Conservation (phyloP, 257 asterid species). For the Lavandula angustifolia region DNA sequence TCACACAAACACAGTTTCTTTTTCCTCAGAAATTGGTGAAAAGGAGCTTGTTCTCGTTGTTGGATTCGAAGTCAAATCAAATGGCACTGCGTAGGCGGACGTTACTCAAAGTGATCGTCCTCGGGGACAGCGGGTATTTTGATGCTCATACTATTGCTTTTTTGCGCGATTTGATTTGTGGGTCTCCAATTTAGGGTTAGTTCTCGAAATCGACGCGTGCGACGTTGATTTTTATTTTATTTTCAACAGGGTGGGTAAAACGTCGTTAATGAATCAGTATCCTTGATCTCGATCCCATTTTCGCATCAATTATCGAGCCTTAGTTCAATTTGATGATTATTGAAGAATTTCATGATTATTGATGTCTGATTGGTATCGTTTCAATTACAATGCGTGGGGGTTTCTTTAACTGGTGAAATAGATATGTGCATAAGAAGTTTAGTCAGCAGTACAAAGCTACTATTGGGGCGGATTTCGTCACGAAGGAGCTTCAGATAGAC, state of each 20-base stretch:
- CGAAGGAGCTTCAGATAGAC: conserved; percentile 90
- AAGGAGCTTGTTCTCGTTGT: conserved; percentile 14
- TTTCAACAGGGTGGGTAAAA: conserved; percentile 86
- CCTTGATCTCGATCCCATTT: conserved; percentile 34
- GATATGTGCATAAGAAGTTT: conserved; percentile 93
- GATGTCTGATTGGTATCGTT: conserved; percentile 11
- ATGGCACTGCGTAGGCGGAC: conserved; percentile 93
- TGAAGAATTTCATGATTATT: conserved; percentile 2
- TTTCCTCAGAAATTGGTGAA: conserved; percentile 13
- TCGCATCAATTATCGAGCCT: conserved; percentile 2
- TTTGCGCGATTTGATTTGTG: conserved; percentile 20
- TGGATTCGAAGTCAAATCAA: conserved; percentile 33
- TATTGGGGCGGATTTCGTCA: conserved; percentile 98
- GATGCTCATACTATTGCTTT: neutral
- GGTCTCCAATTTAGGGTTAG: conserved; percentile 32
- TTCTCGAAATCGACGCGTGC: neutral
- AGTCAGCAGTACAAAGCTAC: conserved; percentile 98
- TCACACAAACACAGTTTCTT: conserved; percentile 9
- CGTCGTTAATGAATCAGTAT: conserved; percentile 99
- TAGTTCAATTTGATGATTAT: neutral
- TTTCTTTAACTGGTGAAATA: conserved; percentile 48
- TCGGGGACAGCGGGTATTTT: conserved; percentile 93
- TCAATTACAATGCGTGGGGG: conserved; percentile 19
- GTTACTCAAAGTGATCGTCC: conserved; percentile 95
- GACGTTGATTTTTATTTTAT: neutral